Evolutionary conservation across 495 filamentous ascomycete species (phyloP).

Genomic region (Penicillium paxilli): DNA sequence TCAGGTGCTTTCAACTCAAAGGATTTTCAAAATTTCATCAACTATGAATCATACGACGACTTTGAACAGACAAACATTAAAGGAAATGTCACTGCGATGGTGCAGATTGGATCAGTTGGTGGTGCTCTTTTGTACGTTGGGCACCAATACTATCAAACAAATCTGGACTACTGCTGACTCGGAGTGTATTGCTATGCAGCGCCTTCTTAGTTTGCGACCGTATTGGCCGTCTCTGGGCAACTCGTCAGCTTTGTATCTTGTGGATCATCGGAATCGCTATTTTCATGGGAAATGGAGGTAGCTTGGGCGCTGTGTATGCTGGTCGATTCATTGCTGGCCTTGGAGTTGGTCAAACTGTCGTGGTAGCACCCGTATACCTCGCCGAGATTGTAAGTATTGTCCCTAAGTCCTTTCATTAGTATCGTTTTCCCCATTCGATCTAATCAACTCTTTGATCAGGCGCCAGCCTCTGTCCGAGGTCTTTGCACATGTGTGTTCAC

Average conservation of each 20-base stretch:
- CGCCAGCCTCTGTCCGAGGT: conserved; percentile 62
- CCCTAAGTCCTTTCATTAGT: conserved; percentile 44
- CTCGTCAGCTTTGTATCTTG: conserved; percentile 58
- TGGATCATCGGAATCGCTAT: conserved; percentile 68
- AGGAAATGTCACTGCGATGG: conserved; percentile 68
- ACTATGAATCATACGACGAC: conserved; percentile 50
- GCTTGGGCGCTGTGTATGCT: conserved; percentile 59
- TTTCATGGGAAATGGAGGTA: conserved; percentile 62
- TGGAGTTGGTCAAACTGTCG: conserved; percentile 64
- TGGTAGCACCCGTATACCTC: conserved; percentile 55
- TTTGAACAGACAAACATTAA: conserved; percentile 58
- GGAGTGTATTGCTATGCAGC: conserved; percentile 12
- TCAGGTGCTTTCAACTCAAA: conserved; percentile 60
- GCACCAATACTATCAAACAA: neutral
- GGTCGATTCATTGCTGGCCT: conserved; percentile 66
- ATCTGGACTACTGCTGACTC: neutral
- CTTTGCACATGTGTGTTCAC: conserved; percentile 71
- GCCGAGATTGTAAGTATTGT: conserved; percentile 51
- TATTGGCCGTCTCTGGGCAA: conserved; percentile 66
- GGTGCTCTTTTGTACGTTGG: conserved; percentile 55
- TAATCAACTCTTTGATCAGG: conserved; percentile 11
- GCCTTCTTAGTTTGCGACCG: conserved; percentile 65
- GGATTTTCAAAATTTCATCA: conserved; percentile 57
- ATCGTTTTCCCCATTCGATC: conserved; percentile 40
- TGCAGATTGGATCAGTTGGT: conserved; percentile 65